Conservation (phyloP, 768 basidiomycete genomes). For the Tephrocybe sp. region DNA sequence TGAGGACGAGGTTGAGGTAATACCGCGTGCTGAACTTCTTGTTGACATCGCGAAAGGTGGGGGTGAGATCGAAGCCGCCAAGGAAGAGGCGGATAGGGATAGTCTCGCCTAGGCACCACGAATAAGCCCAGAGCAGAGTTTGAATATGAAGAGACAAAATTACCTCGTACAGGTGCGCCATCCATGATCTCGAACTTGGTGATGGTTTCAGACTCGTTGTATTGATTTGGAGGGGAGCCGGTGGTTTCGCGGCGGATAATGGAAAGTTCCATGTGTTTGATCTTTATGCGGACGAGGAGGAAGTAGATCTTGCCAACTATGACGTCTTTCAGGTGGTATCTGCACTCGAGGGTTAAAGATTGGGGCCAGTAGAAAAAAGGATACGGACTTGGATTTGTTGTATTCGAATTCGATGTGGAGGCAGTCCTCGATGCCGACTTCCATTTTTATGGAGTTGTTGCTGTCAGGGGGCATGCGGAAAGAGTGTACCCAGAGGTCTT, state of each 20-base stretch:
- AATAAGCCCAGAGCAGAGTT: no score
- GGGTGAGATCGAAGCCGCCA: conserved; percentile 97
- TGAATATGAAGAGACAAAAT: conserved; percentile 15
- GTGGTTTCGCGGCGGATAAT: conserved; percentile 98
- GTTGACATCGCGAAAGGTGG: conserved; percentile 98
- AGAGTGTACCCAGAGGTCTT: conserved; percentile 96
- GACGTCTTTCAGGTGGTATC: conserved; percentile 98
- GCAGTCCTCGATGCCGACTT: conserved; percentile 99
- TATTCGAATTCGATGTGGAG: conserved; percentile 99
- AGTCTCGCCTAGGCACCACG: conserved; percentile 90
- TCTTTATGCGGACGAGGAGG: conserved; percentile 96
- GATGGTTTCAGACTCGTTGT: conserved; percentile 98
- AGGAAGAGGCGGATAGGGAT: conserved; percentile 98
- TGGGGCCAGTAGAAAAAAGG: neutral
- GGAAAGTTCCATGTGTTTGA: conserved; percentile 99
- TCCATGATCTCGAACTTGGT: conserved; percentile 99
- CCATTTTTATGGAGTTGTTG: conserved; percentile 99
- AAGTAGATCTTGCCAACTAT: conserved; percentile 99
- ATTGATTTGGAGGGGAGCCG: conserved; percentile 96
- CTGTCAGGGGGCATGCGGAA: conserved; percentile 98
- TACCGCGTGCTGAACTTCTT: conserved; percentile 98
- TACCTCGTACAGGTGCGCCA: conserved; percentile 94
- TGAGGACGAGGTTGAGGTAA: conserved; percentile 95
- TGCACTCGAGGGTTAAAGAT: conserved; percentile 29
- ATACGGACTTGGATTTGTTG: conserved; percentile 94